Base-by-base conservation (phyloP, 345 rosid genomes). In the Brassica nigra region DNA sequence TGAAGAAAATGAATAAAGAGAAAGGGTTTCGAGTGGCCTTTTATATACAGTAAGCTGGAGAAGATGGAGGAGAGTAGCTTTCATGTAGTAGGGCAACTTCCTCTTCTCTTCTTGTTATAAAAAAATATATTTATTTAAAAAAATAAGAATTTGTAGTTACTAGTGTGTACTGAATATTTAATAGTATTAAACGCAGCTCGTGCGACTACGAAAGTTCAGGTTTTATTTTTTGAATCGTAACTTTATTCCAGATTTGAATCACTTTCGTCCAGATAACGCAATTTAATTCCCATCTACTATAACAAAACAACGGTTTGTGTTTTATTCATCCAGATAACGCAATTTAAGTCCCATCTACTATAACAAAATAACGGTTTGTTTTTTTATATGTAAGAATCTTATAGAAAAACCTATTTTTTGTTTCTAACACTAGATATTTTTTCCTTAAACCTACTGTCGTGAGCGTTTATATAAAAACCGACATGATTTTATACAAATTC, bases 121-220 rank as follows among this genome's bases (percentile, higher is more conserved):
- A 71, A 15, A 9, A 23, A 23, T 23, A 23, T 23, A 23, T 23
- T 11, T 11, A 6, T 39, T 14, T 16, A 16, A 49, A 1, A 1
- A 39, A 42, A 49, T 64, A 36, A 9, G 3, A 54, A 31, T 61
- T 74, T 66, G 28, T 49, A 68, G 68, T 72, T 57, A 80, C 68
- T 68, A 80, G 79, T 79, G 71, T 80, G 71, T 62, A 67, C 71
- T 75, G 71, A 63, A 63, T 69, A 66, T 70, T 70, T 59, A 71
- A 30, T 81, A 70, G 62, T 71, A 39, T 76, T 81, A 44, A 81
- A 76, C 62, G 74, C 71, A 76, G 83, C 76, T 81, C 83, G 83
- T 81, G 83, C 83, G 67, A 76, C 77, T 76, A 76, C 64, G 83
- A 65, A 70, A 70, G 64, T 80, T 80, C 83, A 80, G 72, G 76